A percentile compares a stretch with the other conserved stretches of the same genome.
Evolutionary conservation across 2,329 filamentous ascomycete species (phyloP).

Genomic region (Aspergillus terreus): DNA sequence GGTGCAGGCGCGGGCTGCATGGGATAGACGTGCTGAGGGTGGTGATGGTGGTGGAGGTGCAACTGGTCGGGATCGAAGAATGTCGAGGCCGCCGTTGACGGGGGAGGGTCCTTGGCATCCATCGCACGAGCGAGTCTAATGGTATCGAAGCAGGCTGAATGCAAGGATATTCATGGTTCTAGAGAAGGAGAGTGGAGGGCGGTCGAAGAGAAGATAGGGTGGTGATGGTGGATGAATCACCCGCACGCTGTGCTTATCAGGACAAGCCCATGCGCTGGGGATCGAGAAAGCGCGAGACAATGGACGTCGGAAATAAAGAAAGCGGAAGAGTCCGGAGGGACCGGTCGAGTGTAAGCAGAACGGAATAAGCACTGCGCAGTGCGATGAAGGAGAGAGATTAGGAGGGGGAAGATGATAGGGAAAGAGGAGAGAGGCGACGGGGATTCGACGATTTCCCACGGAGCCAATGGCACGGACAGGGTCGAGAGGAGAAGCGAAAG

Average conservation of each 20-base stretch:
- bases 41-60: background rate
- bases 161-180: background rate
- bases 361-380: background rate
- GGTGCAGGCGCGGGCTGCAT: background rate
- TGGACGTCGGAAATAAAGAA: constrained; percentile 10
- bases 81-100: constrained; percentile 10
- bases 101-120: constrained; percentile 28
- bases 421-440: background rate
- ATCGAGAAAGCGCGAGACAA: background rate
- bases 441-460: background rate
- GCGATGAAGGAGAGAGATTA: background rate
- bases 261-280: constrained; percentile 18
- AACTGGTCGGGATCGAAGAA: background rate
- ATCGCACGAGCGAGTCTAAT: constrained; percentile 21
- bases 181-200: constrained; percentile 12
- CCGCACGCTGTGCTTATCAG: constrained; percentile 26
- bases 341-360: constrained; percentile 3
- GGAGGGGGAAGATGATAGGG: constrained; percentile 3
- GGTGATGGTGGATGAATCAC: constrained; percentile 17
- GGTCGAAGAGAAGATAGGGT: constrained; percentile 11
- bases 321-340: constrained; percentile 2
- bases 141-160: constrained; percentile 7
- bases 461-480: background rate
- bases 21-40: background rate
- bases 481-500: no score